These are phyloP conservation scores for Xylaria telfairii DNA, from an alignment of 495 filamentous ascomycete genomes.

Conservation along the genomic window DNA sequence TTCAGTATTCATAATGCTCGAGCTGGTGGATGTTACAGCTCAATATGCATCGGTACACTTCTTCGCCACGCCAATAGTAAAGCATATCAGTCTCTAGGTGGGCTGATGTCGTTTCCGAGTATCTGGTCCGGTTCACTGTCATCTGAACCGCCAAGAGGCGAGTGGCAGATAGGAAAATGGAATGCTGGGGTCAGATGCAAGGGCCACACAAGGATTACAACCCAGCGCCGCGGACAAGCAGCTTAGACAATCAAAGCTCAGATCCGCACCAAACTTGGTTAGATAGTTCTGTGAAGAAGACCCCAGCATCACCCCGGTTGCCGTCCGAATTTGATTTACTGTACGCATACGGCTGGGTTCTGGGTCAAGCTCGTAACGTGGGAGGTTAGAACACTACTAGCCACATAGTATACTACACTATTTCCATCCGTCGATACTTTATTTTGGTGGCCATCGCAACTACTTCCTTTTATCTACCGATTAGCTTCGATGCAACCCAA, in stretches of 20 bases:
- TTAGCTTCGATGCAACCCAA: no score
- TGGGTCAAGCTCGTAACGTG: no score
- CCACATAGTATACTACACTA: no score
- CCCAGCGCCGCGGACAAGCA: constrained; percentile 8
- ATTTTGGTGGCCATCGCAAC: no score
- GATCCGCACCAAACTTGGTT: no score
- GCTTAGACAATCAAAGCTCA: background rate
- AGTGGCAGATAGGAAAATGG: background rate
- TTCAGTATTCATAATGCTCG: background rate
- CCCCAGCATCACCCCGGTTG: no score
- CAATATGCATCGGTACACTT: background rate
- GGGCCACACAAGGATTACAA: background rate
- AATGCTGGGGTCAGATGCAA: background rate
- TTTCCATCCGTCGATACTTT: no score
- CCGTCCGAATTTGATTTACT: no score
- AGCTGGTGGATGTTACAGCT: background rate
- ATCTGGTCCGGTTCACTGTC: background rate
- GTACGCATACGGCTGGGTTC: no score
- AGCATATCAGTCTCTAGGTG: background rate
- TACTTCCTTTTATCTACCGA: no score
- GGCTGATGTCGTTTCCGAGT: background rate
- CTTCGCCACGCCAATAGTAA: background rate
- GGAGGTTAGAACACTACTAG: no score
- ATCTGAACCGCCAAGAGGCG: background rate
- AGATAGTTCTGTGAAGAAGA: no score